Conservation (phyloP, 805 yeast species). For the Isabelozyma pseudorhagii region DNA sequence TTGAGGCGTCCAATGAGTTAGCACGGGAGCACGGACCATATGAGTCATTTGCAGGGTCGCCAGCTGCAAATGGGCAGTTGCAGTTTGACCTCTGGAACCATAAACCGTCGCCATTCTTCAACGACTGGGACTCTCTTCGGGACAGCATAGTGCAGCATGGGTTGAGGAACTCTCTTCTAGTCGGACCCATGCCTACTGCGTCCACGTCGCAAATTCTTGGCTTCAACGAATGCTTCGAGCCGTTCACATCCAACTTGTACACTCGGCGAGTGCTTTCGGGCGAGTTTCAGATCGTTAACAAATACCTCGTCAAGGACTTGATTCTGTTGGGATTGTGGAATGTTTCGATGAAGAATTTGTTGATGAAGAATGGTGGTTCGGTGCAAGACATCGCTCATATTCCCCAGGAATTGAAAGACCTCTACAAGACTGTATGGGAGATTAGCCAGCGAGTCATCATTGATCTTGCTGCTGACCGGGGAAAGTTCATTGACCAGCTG, state of each 20-base stretch:
- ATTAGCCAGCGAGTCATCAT: conserved; percentile 80
- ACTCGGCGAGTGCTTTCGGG: conserved; percentile 90
- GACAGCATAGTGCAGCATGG: conserved; percentile 60
- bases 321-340: conserved; percentile 83
- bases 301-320: conserved; percentile 77
- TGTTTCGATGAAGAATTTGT: conserved; percentile 70
- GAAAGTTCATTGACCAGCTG: conserved; percentile 60
- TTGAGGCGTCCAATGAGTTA: conserved; percentile 82
- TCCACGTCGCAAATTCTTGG: conserved; percentile 96
- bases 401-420: conserved; percentile 68
- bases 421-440: conserved; percentile 98
- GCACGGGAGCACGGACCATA: conserved; percentile 71
- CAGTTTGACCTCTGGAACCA: conserved; percentile 88
- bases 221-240: conserved; percentile 93
- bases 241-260: conserved; percentile 89
- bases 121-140: conserved; percentile 77
- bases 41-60: conserved; percentile 76
- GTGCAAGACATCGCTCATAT: conserved; percentile 71
- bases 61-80: conserved; percentile 79
- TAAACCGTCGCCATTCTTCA: conserved; percentile 73
- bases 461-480: conserved; percentile 82
- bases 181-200: conserved; percentile 98
- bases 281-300: conserved; percentile 90
- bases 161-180: conserved; percentile 78
- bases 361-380: conserved; percentile 79